These are phyloP conservation scores for Herpetomonas tarakana DNA, from an alignment of 208 protist genomes.

Conservation along the genomic window DNA sequence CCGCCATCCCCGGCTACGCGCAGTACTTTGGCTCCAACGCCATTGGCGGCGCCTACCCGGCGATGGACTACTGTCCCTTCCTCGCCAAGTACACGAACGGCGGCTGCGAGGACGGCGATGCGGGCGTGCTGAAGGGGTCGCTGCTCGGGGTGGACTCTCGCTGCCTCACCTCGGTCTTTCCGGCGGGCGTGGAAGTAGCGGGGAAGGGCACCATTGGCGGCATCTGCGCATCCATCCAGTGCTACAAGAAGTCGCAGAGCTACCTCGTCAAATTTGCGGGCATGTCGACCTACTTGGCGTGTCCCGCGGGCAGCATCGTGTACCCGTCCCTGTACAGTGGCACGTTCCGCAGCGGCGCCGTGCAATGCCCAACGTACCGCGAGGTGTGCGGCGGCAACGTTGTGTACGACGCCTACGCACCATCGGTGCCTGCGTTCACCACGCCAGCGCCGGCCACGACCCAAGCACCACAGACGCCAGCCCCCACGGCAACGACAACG, in stretches of 20 bases:
- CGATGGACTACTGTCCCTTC: slow-evolving; percentile 10
- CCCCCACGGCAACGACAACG: too few relatives aligned
- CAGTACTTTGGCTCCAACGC: slow-evolving; percentile 8
- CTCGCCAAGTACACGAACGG: slow-evolving; percentile 3
- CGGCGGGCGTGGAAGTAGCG: background rate
- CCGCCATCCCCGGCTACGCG: background rate
- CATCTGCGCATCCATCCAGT: slow-evolving; percentile 6
- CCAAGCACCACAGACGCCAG: too few relatives aligned
- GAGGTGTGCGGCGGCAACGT: too few relatives aligned
- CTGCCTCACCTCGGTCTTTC: background rate
- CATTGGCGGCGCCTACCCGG: background rate
- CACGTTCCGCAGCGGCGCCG: too few relatives aligned
- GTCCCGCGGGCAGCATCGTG: background rate
- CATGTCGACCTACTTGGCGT: slow-evolving; percentile 1
- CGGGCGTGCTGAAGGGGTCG: background rate
- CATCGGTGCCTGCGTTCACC: too few relatives aligned
- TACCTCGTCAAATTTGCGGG: slow-evolving; percentile 8
- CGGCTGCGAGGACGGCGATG: too few relatives aligned
- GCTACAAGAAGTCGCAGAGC: background rate
- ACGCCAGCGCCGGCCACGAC: too few relatives aligned
- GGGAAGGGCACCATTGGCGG: too few relatives aligned
- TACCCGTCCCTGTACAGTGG: background rate
- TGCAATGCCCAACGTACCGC: background rate
- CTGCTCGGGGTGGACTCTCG: background rate
- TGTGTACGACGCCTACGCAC: background rate